Conservation (phyloP, 352 stramenopile genomes). For the Pythium volutum region DNA sequence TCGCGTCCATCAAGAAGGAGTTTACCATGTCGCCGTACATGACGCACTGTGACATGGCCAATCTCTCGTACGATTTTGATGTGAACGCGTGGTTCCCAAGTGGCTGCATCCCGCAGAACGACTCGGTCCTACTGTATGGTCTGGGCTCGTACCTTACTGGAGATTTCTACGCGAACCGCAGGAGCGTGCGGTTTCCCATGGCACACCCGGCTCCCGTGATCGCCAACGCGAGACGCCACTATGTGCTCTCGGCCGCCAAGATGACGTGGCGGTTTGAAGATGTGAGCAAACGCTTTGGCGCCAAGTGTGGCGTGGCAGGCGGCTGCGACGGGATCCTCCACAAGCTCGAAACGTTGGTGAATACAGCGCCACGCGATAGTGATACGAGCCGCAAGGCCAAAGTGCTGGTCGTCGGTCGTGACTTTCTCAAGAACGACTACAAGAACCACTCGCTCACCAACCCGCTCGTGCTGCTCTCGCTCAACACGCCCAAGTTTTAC, state of each 20-base stretch:
- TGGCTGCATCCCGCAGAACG: not conserved
- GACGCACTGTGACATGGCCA: constrained; percentile 4
- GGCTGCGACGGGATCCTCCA: constrained; percentile 12
- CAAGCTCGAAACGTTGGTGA: not conserved
- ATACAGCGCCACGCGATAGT: no score
- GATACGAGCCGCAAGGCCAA: not conserved
- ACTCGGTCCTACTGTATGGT: constrained; percentile 17
- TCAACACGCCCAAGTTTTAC: constrained; percentile 15
- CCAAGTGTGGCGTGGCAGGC: not conserved
- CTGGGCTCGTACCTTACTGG: constrained; percentile 17
- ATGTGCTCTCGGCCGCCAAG: constrained; percentile 6
- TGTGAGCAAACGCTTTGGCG: constrained; percentile 8
- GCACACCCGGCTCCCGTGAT: not conserved
- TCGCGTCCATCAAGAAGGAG: constrained; percentile 10
- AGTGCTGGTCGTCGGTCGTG: constrained; percentile 10
- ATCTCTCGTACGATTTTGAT: constrained; percentile 16
- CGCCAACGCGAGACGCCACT: constrained; percentile 5
- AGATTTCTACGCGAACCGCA: not conserved
- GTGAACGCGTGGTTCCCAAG: constrained; percentile 7
- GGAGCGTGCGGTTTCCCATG: not conserved
- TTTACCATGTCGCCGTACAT: constrained; percentile 17
- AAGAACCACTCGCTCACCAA: not conserved
- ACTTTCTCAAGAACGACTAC: not conserved
- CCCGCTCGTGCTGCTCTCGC: constrained; percentile 3
- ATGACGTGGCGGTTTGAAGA: constrained; percentile 15